Evolutionary conservation across 2,329 filamentous ascomycete genomes (phyloP).

Genomic region (Helicocarpus griseus): DNA sequence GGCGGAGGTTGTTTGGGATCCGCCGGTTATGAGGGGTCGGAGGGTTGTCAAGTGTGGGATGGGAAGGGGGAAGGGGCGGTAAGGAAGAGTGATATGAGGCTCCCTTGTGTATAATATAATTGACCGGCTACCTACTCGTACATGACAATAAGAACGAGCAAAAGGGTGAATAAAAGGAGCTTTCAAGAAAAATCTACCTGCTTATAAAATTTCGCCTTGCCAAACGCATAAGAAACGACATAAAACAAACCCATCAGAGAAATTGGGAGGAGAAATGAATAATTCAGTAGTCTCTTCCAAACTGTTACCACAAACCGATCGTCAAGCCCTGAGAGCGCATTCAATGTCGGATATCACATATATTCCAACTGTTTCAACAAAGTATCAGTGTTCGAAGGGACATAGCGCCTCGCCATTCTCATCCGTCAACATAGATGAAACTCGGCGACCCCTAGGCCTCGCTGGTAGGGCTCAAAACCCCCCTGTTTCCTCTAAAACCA

Average conservation of each 20-base stretch:
- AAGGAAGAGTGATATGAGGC: not conserved
- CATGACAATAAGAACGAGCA: not conserved
- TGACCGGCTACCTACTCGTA: not conserved
- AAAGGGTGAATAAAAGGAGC: not conserved
- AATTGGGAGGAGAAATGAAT: not conserved
- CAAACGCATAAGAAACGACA: not conserved
- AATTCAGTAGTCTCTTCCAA: not conserved
- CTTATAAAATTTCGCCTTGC: not conserved
- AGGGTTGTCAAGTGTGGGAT: slow-evolving; percentile 14
- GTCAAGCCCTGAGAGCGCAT: too few relatives aligned
- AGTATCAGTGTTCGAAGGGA: too few relatives aligned
- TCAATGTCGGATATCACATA: too few relatives aligned
- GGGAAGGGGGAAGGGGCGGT: not conserved
- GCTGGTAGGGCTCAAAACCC: not conserved
- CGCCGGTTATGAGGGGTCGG: slow-evolving; percentile 20
- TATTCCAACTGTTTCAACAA: too few relatives aligned
- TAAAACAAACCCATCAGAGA: not conserved
- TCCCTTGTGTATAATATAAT: too few relatives aligned
- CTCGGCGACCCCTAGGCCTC: too few relatives aligned
- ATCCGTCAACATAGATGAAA: too few relatives aligned
- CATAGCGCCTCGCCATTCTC: too few relatives aligned
- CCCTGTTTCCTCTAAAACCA: not conserved
- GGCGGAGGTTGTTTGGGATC: slow-evolving; percentile 31
- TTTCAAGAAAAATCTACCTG: not conserved
- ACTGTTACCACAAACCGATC: too few relatives aligned